Evolutionary conservation across 352 stramenopile species (phyloP), one percentile per base, ranked within the genome.

Genomic region (Phytophthora megakarya): DNA sequence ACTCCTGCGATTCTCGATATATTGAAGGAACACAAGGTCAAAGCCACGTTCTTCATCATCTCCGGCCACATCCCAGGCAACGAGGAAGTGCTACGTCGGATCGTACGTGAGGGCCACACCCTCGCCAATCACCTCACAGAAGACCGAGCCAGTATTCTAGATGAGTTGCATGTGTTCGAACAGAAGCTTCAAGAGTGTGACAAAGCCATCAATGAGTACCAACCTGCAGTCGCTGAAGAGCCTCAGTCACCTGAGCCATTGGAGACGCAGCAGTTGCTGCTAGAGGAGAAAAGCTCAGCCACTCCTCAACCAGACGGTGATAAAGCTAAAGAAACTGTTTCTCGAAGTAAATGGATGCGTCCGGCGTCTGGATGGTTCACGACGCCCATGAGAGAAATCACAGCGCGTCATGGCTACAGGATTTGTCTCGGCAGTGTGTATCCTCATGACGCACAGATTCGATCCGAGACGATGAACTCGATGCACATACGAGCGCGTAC

Each of bases 31-130:
- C 56, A 90, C 66, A 70, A 72, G 25, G 72, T 93, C 39, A 84
- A 81, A 39, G 87, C 87, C 47, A 93, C 86, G 48, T 95, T 95
- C 69, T 95, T 95, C 60, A 79, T 95, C 73, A 95, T 95, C 72
- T 90, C 83, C 3, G 63, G 71, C 54, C 73, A 86, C 48, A 89
- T 93, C 37, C 56, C 66, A 8, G 84, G 83, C 30, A 74, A 84
- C 43, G 86, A 95, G 59, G 71, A 90, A 10, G 72, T 89, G 11
- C 40, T 95, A 33, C 69, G 70, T 16, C 84, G 84, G 45, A 95
- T 95, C 25, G 83, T 95, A 22, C 61, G 67, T n/a, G 86, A 95
- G 49, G 86, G 86, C 15, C 86, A 95, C 60, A 67, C 62, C 7
- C 70, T 95, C 15, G 86, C 80, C 43, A 95, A 95, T 57, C 86